These are phyloP conservation scores for Mycena pura DNA, from an alignment of 768 basidiomycete species.

Conservation along the genomic window DNA sequence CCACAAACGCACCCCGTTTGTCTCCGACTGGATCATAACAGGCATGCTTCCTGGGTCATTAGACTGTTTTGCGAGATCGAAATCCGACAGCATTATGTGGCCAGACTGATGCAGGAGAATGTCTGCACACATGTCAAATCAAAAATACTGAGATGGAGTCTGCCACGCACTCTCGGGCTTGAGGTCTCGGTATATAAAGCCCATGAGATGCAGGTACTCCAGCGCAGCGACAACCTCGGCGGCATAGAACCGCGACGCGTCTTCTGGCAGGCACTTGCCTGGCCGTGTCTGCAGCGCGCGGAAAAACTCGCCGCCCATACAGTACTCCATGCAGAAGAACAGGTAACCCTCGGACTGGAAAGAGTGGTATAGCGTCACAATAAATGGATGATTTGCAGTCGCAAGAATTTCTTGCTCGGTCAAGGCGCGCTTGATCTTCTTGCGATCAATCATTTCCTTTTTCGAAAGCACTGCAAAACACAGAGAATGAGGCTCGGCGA, in stretches of 20 bases:
- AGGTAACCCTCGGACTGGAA: slow-evolving; percentile 98
- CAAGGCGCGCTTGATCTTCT: slow-evolving; percentile 98
- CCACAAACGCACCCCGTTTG: slow-evolving; percentile 78
- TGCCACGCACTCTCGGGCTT: slow-evolving; percentile 94
- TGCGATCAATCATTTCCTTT: slow-evolving; percentile 99
- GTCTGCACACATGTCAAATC: slow-evolving; percentile 55
- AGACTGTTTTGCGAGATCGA: slow-evolving; percentile 97
- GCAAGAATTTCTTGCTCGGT: slow-evolving; percentile 99
- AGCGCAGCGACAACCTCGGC: slow-evolving; percentile 97
- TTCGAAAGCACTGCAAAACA: slow-evolving; percentile 84
- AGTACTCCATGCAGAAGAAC: slow-evolving; percentile 99
- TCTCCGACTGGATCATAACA: slow-evolving; percentile 85
- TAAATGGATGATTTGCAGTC: slow-evolving; percentile 98
- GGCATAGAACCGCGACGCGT: slow-evolving; percentile 96
- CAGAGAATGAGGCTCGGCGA: slow-evolving; percentile 27
- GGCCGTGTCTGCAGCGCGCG: slow-evolving; percentile 94
- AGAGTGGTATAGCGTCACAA: slow-evolving; percentile 98
- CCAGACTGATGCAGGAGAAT: slow-evolving; percentile 97
- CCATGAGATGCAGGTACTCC: slow-evolving; percentile 99
- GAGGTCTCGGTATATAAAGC: slow-evolving; percentile 98
- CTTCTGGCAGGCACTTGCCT: slow-evolving; percentile 95
- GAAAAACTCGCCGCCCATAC: slow-evolving; percentile 99
- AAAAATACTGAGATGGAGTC: slow-evolving; percentile 23
- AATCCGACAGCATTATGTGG: slow-evolving; percentile 99
- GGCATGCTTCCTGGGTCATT: slow-evolving; percentile 86